These are phyloP conservation scores for Cladosporium oxysporum DNA, from an alignment of 2,329 filamentous ascomycete genomes.

Conservation along the genomic window DNA sequence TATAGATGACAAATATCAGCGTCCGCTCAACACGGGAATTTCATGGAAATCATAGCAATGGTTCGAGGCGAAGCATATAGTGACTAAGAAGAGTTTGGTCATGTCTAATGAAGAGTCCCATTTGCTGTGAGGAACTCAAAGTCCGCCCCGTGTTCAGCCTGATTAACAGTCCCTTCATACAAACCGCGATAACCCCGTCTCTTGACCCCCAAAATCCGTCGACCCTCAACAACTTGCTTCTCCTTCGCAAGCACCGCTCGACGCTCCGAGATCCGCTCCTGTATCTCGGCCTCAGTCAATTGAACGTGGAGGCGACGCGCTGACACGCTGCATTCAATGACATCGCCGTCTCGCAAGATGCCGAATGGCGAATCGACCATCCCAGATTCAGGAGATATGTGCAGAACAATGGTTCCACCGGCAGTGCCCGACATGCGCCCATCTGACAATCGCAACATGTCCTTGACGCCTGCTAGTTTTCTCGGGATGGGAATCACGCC, in stretches of 20 bases:
- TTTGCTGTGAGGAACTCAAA: constrained; percentile 59
- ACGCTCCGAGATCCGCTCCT: constrained; percentile 39
- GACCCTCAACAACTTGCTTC: constrained; percentile 31
- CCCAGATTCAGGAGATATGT: constrained; percentile 55
- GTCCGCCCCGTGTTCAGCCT: constrained; percentile 60
- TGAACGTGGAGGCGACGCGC: constrained; percentile 45
- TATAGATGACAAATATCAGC: background rate
- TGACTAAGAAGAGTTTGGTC: too few species aligned
- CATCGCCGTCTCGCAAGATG: constrained; percentile 50
- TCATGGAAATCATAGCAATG: background rate
- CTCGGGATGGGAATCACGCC: constrained; percentile 54
- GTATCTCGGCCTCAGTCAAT: constrained; percentile 45
- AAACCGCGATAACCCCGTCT: constrained; percentile 60
- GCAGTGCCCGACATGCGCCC: constrained; percentile 59
- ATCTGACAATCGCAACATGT: constrained; percentile 57
- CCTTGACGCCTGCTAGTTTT: constrained; percentile 52
- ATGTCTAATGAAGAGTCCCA: background rate
- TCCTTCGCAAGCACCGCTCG: constrained; percentile 22
- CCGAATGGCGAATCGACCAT: constrained; percentile 51
- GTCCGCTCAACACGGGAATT: too few species aligned
- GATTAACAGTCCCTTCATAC: constrained; percentile 62
- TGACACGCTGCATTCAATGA: constrained; percentile 50
- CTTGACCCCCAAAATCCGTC: constrained; percentile 29
- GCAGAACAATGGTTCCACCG: constrained; percentile 56
- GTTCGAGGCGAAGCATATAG: background rate